Percentiles rank a stretch among this genome's conserved stretches.
phyloP scores from a whole-genome alignment of 495 filamentous ascomycete genomes.

The Clohesyomyces aquaticus region DNA sequence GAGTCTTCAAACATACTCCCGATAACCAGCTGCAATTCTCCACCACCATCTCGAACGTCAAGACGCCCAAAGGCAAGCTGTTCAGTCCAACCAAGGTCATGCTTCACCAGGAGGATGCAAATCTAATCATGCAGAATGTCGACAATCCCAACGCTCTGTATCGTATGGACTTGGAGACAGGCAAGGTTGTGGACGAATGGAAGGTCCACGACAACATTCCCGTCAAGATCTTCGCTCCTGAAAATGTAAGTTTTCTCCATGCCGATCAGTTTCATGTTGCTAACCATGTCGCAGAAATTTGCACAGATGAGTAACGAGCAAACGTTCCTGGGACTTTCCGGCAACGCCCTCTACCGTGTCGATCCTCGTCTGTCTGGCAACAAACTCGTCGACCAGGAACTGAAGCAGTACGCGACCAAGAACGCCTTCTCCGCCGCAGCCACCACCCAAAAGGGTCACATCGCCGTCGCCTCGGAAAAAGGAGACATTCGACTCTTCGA shows the following conservation, averaged over 20 bases:
- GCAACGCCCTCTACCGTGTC: constrained; percentile 90
- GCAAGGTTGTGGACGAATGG: constrained; percentile 99
- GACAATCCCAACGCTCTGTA: constrained; percentile 90
- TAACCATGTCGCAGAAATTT: constrained; percentile 68
- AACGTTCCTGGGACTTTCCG: constrained; percentile 88
- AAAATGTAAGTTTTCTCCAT: constrained; percentile 59
- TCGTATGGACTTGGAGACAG: constrained; percentile 96
- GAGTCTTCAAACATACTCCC: constrained; percentile 94
- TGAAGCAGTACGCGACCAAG: constrained; percentile 95
- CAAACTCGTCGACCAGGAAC: constrained; percentile 88
- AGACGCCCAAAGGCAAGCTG: constrained; percentile 81
- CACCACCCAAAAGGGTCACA: constrained; percentile 93
- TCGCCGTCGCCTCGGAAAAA: constrained; percentile 96
- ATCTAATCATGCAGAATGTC: constrained; percentile 88
- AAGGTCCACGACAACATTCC: constrained; percentile 98
- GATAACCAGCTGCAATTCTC: constrained; percentile 94
- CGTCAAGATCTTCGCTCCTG: constrained; percentile 86
- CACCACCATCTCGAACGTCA: constrained; percentile 96
- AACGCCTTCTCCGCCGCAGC: constrained; percentile 94
- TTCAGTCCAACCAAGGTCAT: constrained; percentile 98
- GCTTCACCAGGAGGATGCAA: constrained; percentile 89
- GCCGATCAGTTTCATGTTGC: constrained; percentile 35
- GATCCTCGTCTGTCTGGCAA: constrained; percentile 88
- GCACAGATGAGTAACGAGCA: constrained; percentile 95
- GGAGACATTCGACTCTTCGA: constrained; percentile 97